Percentiles rank a stretch among this genome's conserved stretches.
These are phyloP conservation scores for Penicillium italicum DNA, from an alignment of 2,329 filamentous ascomycete species.

Conservation along the genomic window DNA sequence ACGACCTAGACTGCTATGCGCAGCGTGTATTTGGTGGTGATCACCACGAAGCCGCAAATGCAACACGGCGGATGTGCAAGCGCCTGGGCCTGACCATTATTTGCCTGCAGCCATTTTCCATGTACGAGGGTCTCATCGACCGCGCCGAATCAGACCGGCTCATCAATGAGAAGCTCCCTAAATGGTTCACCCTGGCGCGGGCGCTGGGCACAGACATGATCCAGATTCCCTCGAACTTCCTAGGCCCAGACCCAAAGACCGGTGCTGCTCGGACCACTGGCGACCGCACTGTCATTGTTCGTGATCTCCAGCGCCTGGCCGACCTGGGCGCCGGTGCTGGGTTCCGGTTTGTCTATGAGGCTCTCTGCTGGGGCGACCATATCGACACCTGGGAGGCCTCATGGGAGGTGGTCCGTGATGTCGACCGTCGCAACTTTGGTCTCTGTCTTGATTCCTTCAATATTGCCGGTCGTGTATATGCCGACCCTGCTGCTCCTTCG, in stretches of 20 bases:
- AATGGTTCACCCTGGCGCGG: conserved; percentile 66
- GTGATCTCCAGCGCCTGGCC: conserved; percentile 51
- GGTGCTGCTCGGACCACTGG: conserved; percentile 42
- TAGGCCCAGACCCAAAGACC: conserved; percentile 38
- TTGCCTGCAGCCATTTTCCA: conserved; percentile 71
- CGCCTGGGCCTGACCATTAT: conserved; percentile 33
- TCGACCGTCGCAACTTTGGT: conserved; percentile 71
- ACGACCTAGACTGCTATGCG: conserved; percentile 34
- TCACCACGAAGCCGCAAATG: conserved; percentile 25
- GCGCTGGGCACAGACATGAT: conserved; percentile 67
- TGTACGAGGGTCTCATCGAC: conserved; percentile 71
- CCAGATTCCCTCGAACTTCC: conserved; percentile 69
- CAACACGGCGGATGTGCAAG: conserved; percentile 50
- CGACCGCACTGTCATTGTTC: conserved; percentile 22
- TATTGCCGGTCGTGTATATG: conserved; percentile 68
- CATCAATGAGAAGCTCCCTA: conserved; percentile 57
- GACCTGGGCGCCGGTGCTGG: conserved; percentile 57
- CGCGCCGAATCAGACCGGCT: conserved; percentile 55
- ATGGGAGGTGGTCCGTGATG: conserved; percentile 64
- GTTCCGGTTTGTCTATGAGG: conserved; percentile 62
- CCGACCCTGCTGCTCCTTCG: conserved; percentile 57
- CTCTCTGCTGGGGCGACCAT: conserved; percentile 66
- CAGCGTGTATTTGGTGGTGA: conserved; percentile 22
- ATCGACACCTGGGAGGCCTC: conserved; percentile 67
- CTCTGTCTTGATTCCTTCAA: conserved; percentile 76